Percentiles rank a stretch among this genome's conserved stretches.
Conservation (phyloP, 1,284 basidiomycete species). For the Gastroboletus turbinatus region DNA sequence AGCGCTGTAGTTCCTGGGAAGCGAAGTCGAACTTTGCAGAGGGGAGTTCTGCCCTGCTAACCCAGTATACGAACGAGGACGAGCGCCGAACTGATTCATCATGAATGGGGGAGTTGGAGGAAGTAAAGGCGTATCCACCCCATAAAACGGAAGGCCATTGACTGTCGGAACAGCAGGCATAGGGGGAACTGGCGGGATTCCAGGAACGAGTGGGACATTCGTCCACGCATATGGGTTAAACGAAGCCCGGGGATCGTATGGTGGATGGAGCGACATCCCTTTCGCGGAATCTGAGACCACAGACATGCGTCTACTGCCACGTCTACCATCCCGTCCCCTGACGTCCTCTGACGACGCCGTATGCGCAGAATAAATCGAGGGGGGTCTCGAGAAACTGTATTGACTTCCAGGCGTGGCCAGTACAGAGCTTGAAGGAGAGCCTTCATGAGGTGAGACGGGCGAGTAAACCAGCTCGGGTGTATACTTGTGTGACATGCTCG, state of each 20-base stretch:
- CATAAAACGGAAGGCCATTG: constrained; percentile 36
- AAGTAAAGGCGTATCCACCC: constrained; percentile 60
- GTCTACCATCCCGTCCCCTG: constrained; percentile 39
- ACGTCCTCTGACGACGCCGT: constrained; percentile 59
- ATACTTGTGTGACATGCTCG: constrained; percentile 43
- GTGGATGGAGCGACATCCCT: constrained; percentile 35
- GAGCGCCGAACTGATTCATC: constrained; percentile 51
- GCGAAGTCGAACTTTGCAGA: constrained; percentile 19
- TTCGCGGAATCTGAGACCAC: constrained; percentile 40
- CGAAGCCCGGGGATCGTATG: constrained; percentile 34
- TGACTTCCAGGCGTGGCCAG: constrained; percentile 33
- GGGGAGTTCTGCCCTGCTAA: constrained; percentile 24
- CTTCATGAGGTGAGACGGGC: constrained; percentile 31
- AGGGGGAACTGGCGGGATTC: constrained; percentile 29
- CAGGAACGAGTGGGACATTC: constrained; percentile 29
- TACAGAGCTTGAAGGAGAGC: constrained; percentile 51
- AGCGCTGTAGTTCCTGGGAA: constrained; percentile 27
- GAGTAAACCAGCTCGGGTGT: constrained; percentile 41
- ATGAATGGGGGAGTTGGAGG: constrained; percentile 77
- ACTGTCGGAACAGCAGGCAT: constrained; percentile 30
- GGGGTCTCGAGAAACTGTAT: constrained; percentile 46
- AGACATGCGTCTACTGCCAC: constrained; percentile 45
- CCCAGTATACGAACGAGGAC: constrained; percentile 22
- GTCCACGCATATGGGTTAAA: constrained; percentile 40
- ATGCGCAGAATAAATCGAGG: constrained; percentile 47